Conservation (phyloP, 306 rosid species). For the Leucaena leucocephala region DNA sequence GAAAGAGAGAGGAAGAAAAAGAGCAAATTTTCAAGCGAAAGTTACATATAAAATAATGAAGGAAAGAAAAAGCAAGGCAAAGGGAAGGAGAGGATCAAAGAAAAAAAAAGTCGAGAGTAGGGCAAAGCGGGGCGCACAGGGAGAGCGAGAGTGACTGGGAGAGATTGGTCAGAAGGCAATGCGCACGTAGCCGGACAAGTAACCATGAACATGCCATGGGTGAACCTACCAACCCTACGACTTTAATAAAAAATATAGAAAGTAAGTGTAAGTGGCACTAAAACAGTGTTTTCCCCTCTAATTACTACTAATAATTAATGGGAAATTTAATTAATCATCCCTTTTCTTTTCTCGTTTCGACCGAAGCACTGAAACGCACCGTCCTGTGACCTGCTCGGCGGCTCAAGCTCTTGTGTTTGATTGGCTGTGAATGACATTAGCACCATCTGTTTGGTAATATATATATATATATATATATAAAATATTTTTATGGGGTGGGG, state of each 20-base stretch:
- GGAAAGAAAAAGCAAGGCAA: not conserved
- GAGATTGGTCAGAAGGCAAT: not conserved
- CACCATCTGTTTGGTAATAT: not conserved
- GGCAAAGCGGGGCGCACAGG: not conserved
- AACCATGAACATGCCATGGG: not conserved
- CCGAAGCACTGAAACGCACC: not conserved
- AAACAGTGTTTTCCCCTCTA: not conserved
- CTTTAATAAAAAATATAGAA: not conserved
- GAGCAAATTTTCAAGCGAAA: constrained; percentile 31
- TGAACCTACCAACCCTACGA: not conserved
- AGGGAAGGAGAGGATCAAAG: not conserved
- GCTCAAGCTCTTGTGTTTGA: not conserved
- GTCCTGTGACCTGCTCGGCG: not conserved
- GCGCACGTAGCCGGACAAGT: constrained; percentile 3
- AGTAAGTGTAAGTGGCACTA: not conserved
- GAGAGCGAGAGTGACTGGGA: not conserved
- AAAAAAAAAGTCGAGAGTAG: not conserved
- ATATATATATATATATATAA: no score
- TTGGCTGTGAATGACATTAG: not conserved
- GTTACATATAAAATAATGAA: constrained; percentile 16
- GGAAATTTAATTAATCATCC: no score
- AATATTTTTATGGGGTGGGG: no score
- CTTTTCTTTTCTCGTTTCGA: not conserved
- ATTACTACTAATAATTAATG: not conserved
- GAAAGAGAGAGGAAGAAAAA: not conserved